phyloP scores from a whole-genome alignment of 2,329 filamentous ascomycete species.

The Sclerotinia nivalis region DNA sequence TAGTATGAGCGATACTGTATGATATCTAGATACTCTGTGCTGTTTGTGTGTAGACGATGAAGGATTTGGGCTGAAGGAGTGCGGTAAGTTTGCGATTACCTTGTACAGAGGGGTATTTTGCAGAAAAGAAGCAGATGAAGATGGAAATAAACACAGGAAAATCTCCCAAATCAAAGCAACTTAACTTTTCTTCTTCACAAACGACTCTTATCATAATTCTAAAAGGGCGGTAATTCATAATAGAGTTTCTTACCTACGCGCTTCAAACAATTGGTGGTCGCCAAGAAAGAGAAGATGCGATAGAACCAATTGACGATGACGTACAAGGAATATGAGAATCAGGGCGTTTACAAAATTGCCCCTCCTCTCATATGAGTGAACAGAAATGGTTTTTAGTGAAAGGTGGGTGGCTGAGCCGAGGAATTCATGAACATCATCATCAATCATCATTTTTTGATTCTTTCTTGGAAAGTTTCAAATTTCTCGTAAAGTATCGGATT shows the following conservation, averaged over 20 bases:
- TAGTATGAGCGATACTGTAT: not conserved
- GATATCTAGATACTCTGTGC: not conserved
- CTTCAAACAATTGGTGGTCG: slow-evolving; percentile 3
- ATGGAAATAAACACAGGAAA: not conserved
- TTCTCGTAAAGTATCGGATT: not conserved
- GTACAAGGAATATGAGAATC: slow-evolving; percentile 2
- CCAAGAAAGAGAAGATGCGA: not conserved
- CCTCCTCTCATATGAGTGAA: not conserved
- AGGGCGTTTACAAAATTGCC: slow-evolving; percentile 9
- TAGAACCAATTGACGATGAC: slow-evolving; percentile 14
- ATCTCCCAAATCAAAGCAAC: not conserved
- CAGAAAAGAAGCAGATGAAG: not conserved
- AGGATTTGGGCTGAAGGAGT: not conserved
- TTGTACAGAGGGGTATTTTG: not conserved
- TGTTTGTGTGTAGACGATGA: not conserved
- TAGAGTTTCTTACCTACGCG: not conserved
- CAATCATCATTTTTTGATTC: not conserved
- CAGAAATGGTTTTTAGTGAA: not conserved
- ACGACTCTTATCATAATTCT: not conserved
- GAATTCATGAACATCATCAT: not conserved
- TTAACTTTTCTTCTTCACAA: not conserved
- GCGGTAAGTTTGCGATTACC: not conserved
- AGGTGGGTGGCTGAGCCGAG: slow-evolving; percentile 11
- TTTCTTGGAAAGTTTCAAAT: not conserved
- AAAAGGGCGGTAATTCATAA: not conserved